A percentile compares a stretch with the other conserved stretches of the same genome.
Evolutionary conservation across 2,329 filamentous ascomycete species (phyloP).

Genomic region (Beauveria varroae): DNA sequence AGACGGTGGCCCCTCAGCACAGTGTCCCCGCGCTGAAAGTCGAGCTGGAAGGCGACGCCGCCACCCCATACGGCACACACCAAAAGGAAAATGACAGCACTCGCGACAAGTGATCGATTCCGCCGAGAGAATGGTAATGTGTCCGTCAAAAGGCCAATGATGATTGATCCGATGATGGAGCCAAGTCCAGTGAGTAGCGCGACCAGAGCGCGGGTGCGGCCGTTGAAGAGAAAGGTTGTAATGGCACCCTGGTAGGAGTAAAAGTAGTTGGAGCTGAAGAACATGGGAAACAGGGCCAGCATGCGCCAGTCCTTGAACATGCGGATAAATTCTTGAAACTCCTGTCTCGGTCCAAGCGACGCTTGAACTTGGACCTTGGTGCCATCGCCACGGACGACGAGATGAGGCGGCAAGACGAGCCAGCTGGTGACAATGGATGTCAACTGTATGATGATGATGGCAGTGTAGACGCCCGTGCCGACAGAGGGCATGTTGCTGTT

Average conservation of each 20-base stretch:
- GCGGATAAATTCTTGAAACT: conserved; percentile 12
- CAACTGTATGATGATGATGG: conserved; percentile 19
- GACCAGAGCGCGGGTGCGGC: conserved; percentile 63
- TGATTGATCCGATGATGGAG: conserved; percentile 62
- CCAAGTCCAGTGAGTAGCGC: conserved; percentile 57
- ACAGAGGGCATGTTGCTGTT: conserved; percentile 16
- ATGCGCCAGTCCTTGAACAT: conserved; percentile 17
- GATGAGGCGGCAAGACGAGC: conserved; percentile 13
- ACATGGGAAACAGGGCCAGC: conserved; percentile 6
- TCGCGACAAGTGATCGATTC: conserved; percentile 52
- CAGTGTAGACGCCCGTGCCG: conserved; percentile 19
- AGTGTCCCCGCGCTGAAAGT: conserved; percentile 28
- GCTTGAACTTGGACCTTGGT: conserved; percentile 7
- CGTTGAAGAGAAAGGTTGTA: conserved; percentile 62
- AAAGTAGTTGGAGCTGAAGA: conserved; percentile 69
- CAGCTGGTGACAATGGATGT: conserved; percentile 13
- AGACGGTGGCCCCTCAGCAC: conserved; percentile 14
- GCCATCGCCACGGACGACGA: conserved; percentile 13
- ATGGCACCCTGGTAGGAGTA: conserved; percentile 69
- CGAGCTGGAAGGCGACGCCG: conserved; percentile 60
- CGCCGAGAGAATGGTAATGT: conserved; percentile 45
- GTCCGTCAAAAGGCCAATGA: conserved; percentile 60
- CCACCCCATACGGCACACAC: conserved; percentile 64
- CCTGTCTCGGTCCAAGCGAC: conserved; percentile 11
- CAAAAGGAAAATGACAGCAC: conserved; percentile 48